Base-by-base conservation (phyloP, 306 rosid species). In the Purshia tridentata region DNA sequence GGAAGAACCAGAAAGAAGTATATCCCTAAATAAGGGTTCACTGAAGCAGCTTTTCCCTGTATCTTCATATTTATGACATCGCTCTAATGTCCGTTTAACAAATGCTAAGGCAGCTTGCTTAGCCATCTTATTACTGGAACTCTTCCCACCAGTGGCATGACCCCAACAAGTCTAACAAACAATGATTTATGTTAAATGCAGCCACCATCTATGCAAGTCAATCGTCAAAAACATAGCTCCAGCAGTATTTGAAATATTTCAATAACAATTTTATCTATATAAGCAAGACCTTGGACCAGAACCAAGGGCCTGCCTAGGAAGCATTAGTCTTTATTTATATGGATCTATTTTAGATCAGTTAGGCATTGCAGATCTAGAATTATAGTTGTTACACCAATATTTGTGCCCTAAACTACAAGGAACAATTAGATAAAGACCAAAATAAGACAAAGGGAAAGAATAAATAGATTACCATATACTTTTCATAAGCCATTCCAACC, bases 1-100 rank as follows among this genome's bases (percentile, higher is more conserved):
- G 77, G 90, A 81, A 73, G 78, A 59, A 68, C 86, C 82, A 80
- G 97, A 72, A 76, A 81, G 72, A 82, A 86, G 86, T 77, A 77
- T 86, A 78, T 87, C 96, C 87, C 73, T 87, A 80, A 83, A 92
- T 74, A 78, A 69, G 51, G 96, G 87, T 65, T 87, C 98, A 5
- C 83, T 82, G 84, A 95, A 95, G 89, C 96, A 88, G 88, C 98
- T 95, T 84, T 84, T 90, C 69, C 98, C 97, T 29, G 91, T 88
- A 49, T 84, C 87, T 85, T 95, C 97, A 90, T 77, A 92, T 69
- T 84, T 88, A 80, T 66, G 97, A 81, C 90, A 92, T 66, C 86
- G 87, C 23, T 87, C 92, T 84, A 95, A 81, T 49, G 98, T 90
- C 76, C 93, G 87, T 84, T 87, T 95, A 72, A 88, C 86, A 88